A percentile compares a stretch with the other conserved stretches of the same genome.
phyloP scores from a whole-genome alignment of 2,329 filamentous ascomycete genomes.

The Fusarium tanahbumbuense region DNA sequence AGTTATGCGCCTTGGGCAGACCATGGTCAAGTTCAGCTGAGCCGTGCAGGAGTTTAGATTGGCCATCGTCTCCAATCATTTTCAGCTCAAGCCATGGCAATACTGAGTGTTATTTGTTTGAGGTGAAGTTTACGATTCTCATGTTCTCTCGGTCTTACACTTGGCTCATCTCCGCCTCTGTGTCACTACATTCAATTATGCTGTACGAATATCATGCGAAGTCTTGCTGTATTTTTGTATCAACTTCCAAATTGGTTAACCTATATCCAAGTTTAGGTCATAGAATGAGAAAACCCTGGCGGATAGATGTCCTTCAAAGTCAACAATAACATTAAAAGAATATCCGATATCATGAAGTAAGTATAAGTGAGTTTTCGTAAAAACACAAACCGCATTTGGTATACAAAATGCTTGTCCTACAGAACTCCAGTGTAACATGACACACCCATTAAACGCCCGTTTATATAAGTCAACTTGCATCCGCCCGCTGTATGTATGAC shows the following conservation, averaged over 20 bases:
- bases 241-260: neutral
- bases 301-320: neutral
- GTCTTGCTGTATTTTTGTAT: neutral
- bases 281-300: neutral
- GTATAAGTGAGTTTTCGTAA: conserved; percentile 7
- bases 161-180: no score
- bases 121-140: neutral
- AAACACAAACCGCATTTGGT: conserved; percentile 12
- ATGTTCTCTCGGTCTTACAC: neutral
- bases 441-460: conserved; percentile 21
- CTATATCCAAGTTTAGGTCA: neutral
- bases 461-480: conserved; percentile 2
- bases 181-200: neutral
- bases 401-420: conserved; percentile 10
- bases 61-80: neutral
- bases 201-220: neutral
- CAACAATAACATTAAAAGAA: conserved; percentile 10
- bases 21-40: conserved; percentile 1
- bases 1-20: neutral
- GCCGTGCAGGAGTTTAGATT: neutral
- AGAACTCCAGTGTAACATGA: conserved; percentile 30
- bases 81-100: neutral
- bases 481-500: conserved; percentile 18
- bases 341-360: conserved; percentile 18
- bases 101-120: neutral